Base-by-base conservation (phyloP, 1,284 basidiomycete species). In the Abortiporus biennis region DNA sequence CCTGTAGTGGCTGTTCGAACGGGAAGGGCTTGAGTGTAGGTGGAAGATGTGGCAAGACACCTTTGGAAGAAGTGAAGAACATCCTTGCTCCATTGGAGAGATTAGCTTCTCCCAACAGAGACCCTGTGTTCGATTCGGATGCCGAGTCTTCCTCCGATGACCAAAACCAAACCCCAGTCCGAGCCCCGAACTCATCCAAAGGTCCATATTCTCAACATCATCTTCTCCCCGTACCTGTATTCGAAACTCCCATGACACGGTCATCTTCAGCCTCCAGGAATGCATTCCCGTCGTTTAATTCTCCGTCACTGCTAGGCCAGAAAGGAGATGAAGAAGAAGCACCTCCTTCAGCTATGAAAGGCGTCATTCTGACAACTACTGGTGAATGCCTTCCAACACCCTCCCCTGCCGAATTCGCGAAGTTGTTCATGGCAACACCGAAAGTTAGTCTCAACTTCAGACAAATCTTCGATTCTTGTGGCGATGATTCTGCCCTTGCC, bases 381-480 rank as follows among this genome's bases (percentile, higher is more conserved):
- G 86, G 86, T 3, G 77, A 86, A 55, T 65, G 69, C 0, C 66
- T 90, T 3, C 67, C 74, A 3, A 89, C 85, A 9, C 86, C 86
- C 0, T 69, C 72, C 1, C 80, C 80, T 0, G 66, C 69, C 0
- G 80, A 80, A 54, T 67, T 86, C 1, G 70, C 72, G 1, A 78
- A 72, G 37, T 68, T 85, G 2, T 84, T 85, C 52, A 69, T 72
- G 16, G 71, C 74, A 32, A 80, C 78, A 5, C 85, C 82, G 0
- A 76, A 68, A 48, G 75, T 82, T 22, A 76, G 77, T 1, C 67
- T 88, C 17, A 77, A 85, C 54, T 87, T 88, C 54, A 71, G 76
- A 6, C 80, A 78, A 59, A 85, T 87, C 32, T 86, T 87, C 47
- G 81, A 85, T 52, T n/a, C n/a, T n/a, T n/a, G n/a, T n/a, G n/a